These are phyloP conservation scores for Pyrus hybrid DNA, from an alignment of 331 rosid species.

Conservation along the genomic window DNA sequence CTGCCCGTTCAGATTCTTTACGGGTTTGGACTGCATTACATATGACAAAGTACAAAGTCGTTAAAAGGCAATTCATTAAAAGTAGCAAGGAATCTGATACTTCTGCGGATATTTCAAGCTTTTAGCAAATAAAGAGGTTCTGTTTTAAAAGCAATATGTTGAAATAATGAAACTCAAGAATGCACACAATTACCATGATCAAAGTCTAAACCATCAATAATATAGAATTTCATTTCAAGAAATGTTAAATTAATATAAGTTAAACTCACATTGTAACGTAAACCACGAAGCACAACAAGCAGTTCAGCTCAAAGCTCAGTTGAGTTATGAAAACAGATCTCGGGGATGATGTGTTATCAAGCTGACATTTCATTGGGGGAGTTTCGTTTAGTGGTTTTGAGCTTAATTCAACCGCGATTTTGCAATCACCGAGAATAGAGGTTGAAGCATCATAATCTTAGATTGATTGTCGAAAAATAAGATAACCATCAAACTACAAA, in stretches of 20 bases:
- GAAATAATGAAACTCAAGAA: not conserved
- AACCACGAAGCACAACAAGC: not conserved
- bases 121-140: not conserved
- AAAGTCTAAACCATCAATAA: not conserved
- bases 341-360: not conserved
- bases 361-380: not conserved
- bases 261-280: not conserved
- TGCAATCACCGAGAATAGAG: not conserved
- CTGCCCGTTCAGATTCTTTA: conserved; percentile 68
- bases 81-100: not conserved
- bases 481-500: not conserved
- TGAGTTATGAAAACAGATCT: not conserved
- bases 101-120: not conserved
- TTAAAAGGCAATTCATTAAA: not conserved
- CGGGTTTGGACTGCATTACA: conserved; percentile 66
- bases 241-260: not conserved
- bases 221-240: not conserved
- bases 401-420: not conserved
- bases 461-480: not conserved
- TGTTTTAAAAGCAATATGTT: not conserved
- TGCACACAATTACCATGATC: not conserved
- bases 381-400: not conserved
- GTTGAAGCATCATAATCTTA: not conserved
- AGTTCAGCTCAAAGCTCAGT: not conserved
- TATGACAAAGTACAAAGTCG: not conserved